Percentiles rank a stretch among this genome's conserved stretches.
These are phyloP conservation scores for Penicillium brevicompactum DNA, from an alignment of 2,329 filamentous ascomycete species.

Conservation along the genomic window DNA sequence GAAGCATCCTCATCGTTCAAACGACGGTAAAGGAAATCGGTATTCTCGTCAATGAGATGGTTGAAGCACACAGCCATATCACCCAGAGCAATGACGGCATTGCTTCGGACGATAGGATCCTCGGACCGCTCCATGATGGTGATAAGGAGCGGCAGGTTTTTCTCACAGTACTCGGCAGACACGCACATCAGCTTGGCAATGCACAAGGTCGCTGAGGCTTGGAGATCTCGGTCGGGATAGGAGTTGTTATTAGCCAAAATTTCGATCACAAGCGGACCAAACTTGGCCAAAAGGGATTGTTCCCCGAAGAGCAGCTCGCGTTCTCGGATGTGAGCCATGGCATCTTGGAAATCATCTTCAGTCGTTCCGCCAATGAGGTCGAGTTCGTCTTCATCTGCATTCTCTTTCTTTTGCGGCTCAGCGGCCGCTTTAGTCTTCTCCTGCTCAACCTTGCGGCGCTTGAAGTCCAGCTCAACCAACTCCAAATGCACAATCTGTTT, in stretches of 20 bases:
- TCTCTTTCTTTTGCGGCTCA: conserved; percentile 52
- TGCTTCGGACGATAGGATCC: conserved; percentile 89
- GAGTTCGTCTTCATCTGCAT: conserved; percentile 78
- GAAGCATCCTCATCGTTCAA: conserved; percentile 85
- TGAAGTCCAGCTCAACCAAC: conserved; percentile 96
- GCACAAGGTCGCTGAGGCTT: conserved; percentile 90
- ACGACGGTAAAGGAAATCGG: conserved; percentile 92
- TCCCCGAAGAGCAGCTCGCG: conserved; percentile 81
- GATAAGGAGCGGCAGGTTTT: conserved; percentile 87
- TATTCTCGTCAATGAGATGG: conserved; percentile 98
- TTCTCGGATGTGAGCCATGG: conserved; percentile 81
- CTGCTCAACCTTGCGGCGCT: conserved; percentile 74
- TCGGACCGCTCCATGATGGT: conserved; percentile 96
- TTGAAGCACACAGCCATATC: conserved; percentile 99
- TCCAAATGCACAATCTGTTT: conserved; percentile 99
- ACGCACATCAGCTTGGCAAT: conserved; percentile 99
- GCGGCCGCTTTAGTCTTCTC: conserved; percentile 50
- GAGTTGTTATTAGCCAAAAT: conserved; percentile 93
- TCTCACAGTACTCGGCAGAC: conserved; percentile 92
- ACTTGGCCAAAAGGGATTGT: conserved; percentile 81
- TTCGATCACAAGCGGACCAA: conserved; percentile 87
- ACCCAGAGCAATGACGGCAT: conserved; percentile 93
- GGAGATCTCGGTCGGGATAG: conserved; percentile 85
- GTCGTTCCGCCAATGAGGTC: conserved; percentile 97
- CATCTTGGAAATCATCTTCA: conserved; percentile 89